Conservation (phyloP, 2,329 filamentous ascomycete species). For the Apiospora pterosperma region DNA sequence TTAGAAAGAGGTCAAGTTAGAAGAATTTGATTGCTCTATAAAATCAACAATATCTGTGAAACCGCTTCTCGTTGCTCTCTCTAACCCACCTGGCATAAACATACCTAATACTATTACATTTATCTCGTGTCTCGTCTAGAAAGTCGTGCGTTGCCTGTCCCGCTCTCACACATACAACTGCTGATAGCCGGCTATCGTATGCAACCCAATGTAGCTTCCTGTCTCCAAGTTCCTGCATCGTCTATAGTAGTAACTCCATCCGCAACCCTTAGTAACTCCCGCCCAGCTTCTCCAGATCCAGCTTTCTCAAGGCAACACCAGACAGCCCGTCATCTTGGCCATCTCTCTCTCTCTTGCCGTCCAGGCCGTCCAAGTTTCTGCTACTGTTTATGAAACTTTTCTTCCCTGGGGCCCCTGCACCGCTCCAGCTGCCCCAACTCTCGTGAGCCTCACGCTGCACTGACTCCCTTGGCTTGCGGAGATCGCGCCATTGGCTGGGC, state of each 20-base stretch:
- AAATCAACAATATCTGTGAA: neutral
- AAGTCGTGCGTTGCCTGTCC: neutral
- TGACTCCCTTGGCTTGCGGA: neutral
- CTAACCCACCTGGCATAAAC: neutral
- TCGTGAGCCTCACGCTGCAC: slow-evolving; percentile 21
- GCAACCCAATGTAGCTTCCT: neutral
- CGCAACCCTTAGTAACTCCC: slow-evolving; percentile 17
- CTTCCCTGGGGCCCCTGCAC: slow-evolving; percentile 14
- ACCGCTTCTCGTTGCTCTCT: neutral
- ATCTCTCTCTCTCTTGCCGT: slow-evolving; percentile 11
- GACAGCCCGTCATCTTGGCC: neutral
- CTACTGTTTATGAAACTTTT: neutral
- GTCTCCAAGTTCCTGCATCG: neutral
- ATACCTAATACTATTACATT: neutral
- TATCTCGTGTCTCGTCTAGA: neutral
- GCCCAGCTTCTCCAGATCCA: slow-evolving; percentile 23
- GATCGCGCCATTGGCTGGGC: neutral
- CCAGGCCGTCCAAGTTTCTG: neutral
- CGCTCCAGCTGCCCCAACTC: slow-evolving; percentile 33
- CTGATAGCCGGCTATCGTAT: neutral
- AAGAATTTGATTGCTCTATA: neutral
- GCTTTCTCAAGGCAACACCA: slow-evolving; percentile 15
- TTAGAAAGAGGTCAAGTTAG: neutral
- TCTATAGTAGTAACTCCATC: neutral
- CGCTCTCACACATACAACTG: too few species aligned